Base-by-base conservation (phyloP, 1,139 yeast genomes). In the Taphrina sp. region DNA sequence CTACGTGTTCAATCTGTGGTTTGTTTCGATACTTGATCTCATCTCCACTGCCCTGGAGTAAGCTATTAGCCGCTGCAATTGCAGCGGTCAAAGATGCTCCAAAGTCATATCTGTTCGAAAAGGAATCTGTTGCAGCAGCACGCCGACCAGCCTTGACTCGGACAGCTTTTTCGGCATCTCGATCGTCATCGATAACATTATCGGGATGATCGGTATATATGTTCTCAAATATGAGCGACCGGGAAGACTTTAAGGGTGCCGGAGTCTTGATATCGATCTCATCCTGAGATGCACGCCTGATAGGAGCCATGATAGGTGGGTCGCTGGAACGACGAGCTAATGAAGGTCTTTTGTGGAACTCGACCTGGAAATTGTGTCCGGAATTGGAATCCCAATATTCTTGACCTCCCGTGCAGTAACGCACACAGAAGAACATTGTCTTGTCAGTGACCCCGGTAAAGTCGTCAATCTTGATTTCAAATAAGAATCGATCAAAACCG, bases 341-440 rank as follows among this genome's bases (percentile, higher is more conserved):
- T 8, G 29, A 24, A 7, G 36, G 37, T 26, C 43, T 42, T 31
- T 43, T 42, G 49, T 43, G 70, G 57, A 84, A 72, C 52, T 71
- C 70, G 24, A 86, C 73, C 49, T 73, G 74, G 69, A 84, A 87
- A 69, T 87, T 87, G 53, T 70, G 68, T 46, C 66, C 67, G 36
- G 70, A 61, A 68, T 88, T 87, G 70, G 85, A 87, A 69, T 87
- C 95, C 95, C 95, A 88, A 65, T 66, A 79, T 63, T 83, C 90
- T 28, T 69, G 66, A 23, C 74, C 74, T 28, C 72, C 71, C 24
- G 79, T 68, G 44, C 65, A 67, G 66, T 81, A 87, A 57, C 80
- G 76, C 37, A 86, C 76, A 65, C 95, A 86, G 63, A 85, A 72
- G 60, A 60, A 72, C 66, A 68, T 65, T 45, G 65, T 67, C 62